Evolutionary conservation across 768 basidiomycete species (phyloP), one percentile per base, ranked within the genome.

Genomic region (Ramaria sp.): DNA sequence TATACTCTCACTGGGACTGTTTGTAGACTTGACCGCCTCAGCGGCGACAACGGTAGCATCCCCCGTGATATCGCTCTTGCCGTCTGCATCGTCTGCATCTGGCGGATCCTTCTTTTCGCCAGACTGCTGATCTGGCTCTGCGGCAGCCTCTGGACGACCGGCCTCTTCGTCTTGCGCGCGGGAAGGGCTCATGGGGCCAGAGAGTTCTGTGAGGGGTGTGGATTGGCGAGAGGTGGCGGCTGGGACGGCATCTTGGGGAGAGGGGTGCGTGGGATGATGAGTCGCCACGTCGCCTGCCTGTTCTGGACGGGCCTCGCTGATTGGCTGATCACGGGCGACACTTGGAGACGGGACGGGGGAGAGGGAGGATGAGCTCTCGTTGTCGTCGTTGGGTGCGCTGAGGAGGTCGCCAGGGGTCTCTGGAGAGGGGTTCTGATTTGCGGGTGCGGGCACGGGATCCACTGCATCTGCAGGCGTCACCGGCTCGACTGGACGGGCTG

Each of bases 201-300:
- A 86, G 24, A 88, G 79, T 60, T 88, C 86, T 61, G 83, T 88
- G 65, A 90, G 79, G 3, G 87, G 87, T 0, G 86, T 87, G 20
- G 83, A 83, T 58, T 75, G 75, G 31, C 81, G 73, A 55, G 83
- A 85, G 13, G 68, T 64, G 54, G 69, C 62, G 59, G 68, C 33
- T 13, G 49, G 49, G 31, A 4, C 31, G 15, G 41, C 41, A 33
- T 38, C 15, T 37, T 22, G 34, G 20, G 51, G 51, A 38, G 31
- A 37, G 31, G n/a, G 7, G 12, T 30, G 51, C 31, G 51, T 34
- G 33, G 51, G 51, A 38, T 22, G 3, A 37, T 53, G 7, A 37
- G 38, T 15, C 51, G 11, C 15, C 11, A 6, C 48, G 48, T 50
- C 48, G 24, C 41, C 41, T 10, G 20, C 22, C 10, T 4, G 5